Base-by-base conservation (phyloP, 208 protist genomes). In the Sergeia podlipaevii region DNA sequence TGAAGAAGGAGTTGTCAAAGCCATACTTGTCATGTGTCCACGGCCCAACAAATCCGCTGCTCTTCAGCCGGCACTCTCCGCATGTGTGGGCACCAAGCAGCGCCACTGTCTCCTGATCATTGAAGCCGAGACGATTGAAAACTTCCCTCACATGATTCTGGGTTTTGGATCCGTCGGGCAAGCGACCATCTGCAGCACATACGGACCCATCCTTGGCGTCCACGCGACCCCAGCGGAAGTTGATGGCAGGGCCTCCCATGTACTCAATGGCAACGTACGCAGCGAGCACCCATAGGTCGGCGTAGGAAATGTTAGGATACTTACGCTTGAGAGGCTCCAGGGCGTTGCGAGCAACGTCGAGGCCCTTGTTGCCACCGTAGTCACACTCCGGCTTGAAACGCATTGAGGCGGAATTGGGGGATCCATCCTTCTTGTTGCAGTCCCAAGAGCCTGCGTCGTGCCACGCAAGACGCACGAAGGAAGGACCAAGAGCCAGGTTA, bases 1-100 rank as follows among this genome's bases (percentile, higher is more conserved):
- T 74, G 70, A 91, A 98, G 70, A 94, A 97, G 30, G 82, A 82
- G 78, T 97, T 98, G 62, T 91, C 85, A 59, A 98, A 96, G 20
- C 74, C 77, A 51, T 88, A 81, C 46, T 84, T 86, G 51, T 85
- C 77, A 46, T 81, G 68, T 39, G 93, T 98, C 95, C 95, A 98
- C 21, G 91, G 87, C 2, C 95, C 95, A 15, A 76, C 60, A 48
- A 83, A 97, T 10, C 93, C 91, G 42, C 66, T 80, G 57, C 77
- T 74, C 33, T 96, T 58, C 15, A 74, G 47, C 58, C 93, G 95
- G 77, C 89, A 96, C 23, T 95, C 80, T 23, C 96, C 96, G 32
- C 94, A 77, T 10, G 87, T 84, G 77, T 98, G 93, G 2, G 89
- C 95, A 5, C 95, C 95, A 48, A 89, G 80, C 24, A 98, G 83